These are phyloP conservation scores for Vigna unguiculata DNA, from an alignment of 306 rosid species.

Conservation along the genomic window DNA sequence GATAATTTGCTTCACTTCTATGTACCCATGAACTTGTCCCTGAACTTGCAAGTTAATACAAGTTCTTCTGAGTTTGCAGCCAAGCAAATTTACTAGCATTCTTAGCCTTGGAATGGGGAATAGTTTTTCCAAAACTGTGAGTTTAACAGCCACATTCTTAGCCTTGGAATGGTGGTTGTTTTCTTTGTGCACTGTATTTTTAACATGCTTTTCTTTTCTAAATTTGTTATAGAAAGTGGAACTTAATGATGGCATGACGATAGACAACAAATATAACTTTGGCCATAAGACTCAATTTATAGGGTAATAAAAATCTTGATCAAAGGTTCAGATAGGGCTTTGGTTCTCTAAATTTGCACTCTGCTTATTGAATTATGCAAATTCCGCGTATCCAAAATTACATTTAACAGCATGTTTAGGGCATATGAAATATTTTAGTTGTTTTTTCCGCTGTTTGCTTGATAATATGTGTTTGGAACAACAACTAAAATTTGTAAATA, in stretches of 20 bases:
- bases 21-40: not conserved
- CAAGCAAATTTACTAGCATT: not conserved
- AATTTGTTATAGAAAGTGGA: slow-evolving; percentile 11
- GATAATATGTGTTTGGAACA: too few species aligned
- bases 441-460: too few species aligned
- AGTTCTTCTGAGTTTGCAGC: not conserved
- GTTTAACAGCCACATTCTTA: not conserved
- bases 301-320: slow-evolving; percentile 26
- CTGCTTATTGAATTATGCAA: slow-evolving; percentile 15
- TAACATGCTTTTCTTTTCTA: not conserved
- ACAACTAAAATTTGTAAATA: too few species aligned
- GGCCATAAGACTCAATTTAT: slow-evolving; percentile 7
- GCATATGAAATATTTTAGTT: too few species aligned
- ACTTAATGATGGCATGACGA: not conserved
- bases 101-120: slow-evolving; percentile 21
- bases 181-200: slow-evolving; percentile 5
- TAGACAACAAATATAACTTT: slow-evolving; percentile 1
- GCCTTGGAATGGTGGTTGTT: slow-evolving; percentile 16
- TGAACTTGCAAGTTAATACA: not conserved
- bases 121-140: not conserved
- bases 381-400: not conserved
- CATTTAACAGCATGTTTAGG: too few species aligned
- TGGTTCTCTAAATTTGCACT: slow-evolving; percentile 10
- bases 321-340: not conserved
- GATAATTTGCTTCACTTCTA: not conserved